Conservation (phyloP, 2,329 filamentous ascomycete species). For the Trichoderma semiorbis region DNA sequence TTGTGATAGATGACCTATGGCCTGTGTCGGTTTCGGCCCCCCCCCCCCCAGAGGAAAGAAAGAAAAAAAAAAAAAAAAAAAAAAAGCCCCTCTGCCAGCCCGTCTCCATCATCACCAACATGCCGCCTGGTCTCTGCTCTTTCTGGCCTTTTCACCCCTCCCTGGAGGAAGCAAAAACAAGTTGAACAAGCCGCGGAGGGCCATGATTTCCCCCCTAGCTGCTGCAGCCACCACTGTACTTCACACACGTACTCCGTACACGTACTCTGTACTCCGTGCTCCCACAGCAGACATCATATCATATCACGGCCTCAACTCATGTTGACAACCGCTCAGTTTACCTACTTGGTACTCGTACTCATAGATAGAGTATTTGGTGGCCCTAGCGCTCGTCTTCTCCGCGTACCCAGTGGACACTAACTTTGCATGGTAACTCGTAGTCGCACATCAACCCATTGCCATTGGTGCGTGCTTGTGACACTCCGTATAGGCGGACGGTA, state of each 20-base stretch:
- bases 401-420: background rate
- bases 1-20: constrained; percentile 32
- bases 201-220: background rate
- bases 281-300: background rate
- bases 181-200: background rate
- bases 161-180: background rate
- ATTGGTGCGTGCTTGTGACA: background rate
- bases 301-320: background rate
- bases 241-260: background rate
- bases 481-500: background rate
- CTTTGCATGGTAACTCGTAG: background rate
- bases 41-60: background rate
- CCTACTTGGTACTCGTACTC: too few relatives aligned
- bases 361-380: background rate
- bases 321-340: background rate
- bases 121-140: background rate
- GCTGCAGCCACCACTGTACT: background rate
- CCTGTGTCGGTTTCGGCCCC: background rate
- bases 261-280: background rate
- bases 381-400: background rate
- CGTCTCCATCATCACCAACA: constrained; percentile 1
- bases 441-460: background rate
- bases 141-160: background rate
- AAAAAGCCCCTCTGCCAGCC: background rate
- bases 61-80: background rate